These are phyloP conservation scores for Saccharomyces hybrid DNA, from an alignment of 1,139 yeast genomes.

Conservation along the genomic window DNA sequence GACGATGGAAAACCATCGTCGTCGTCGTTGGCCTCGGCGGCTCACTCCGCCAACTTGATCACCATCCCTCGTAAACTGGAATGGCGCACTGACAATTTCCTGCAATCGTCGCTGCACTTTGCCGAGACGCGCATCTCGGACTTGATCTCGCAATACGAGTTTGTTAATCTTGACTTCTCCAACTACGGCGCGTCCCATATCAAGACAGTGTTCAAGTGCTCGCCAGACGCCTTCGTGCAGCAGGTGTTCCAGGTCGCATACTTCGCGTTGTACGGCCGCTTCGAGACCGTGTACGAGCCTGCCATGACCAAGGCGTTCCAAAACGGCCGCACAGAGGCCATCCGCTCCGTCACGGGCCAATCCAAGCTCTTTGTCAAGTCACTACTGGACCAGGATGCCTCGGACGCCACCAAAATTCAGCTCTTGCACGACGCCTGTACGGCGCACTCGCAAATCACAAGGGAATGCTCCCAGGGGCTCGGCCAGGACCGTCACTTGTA, in stretches of 20 bases:
- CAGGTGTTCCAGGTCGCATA: constrained; percentile 93
- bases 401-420: constrained; percentile 53
- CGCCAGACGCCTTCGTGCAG: constrained; percentile 92
- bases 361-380: constrained; percentile 77
- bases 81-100: constrained; percentile 74
- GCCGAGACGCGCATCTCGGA: constrained; percentile 88
- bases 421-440: constrained; percentile 60
- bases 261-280: constrained; percentile 84
- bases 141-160: constrained; percentile 82
- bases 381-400: constrained; percentile 61
- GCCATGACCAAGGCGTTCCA: constrained; percentile 86
- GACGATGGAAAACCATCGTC: constrained; percentile 20
- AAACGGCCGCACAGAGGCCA: constrained; percentile 93
- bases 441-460: constrained; percentile 61
- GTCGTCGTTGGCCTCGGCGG: not conserved
- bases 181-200: constrained; percentile 70
- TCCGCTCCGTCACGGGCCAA: constrained; percentile 73
- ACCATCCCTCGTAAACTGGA: constrained; percentile 80
- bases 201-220: constrained; percentile 67
- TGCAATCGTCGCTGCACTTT: constrained; percentile 73
- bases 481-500: constrained; percentile 89
- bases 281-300: constrained; percentile 91
- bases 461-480: constrained; percentile 60
- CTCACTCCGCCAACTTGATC: constrained; percentile 33
- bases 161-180: constrained; percentile 69